Base-by-base conservation (phyloP, 1,284 basidiomycete genomes). In the Wallemia hederae region DNA sequence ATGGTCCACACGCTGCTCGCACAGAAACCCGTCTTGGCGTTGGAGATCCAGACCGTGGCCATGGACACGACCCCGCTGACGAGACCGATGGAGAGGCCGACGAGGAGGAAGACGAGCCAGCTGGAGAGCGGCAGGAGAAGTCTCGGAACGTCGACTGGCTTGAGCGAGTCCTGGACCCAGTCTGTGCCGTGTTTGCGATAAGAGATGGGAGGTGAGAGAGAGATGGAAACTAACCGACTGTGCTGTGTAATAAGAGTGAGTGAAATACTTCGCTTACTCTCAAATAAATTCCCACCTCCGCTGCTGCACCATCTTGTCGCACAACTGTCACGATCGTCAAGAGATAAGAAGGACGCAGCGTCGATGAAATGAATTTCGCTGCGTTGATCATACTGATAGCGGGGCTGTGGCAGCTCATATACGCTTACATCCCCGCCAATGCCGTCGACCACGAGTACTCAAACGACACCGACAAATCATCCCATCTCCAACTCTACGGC, bases 1-100 rank as follows among this genome's bases (percentile, higher is more conserved):
- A 91, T 94, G 61, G 98, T 71, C 92, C 94, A 99, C 94, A 94
- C 98, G 1, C 88, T 91, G 61, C 91, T 85, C 0, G 80, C 78
- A 71, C 94, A 99, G 69, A 94, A 92, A 0, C 94, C 94, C 74
- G 90, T 84, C 74, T 97, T 97, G 63, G 97, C 79, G 70, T 98
- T 91, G 0, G 90, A 91, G 9, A 97, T 78, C 94, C 94, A 99
- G 71, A 85, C 87, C n/a, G 89, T 94, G 62, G 90, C 76, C 66
- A 98, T 94, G 39, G 89, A 90, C 65, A 97, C 92, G 62, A 98
- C 71, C 1, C 89, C 94, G 33, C 91, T 89, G 66, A 89, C 92
- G 59, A 94, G 67, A 24, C 94, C 94, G 64, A 99, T 98, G 63
- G 80, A 79, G 57, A 88, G 76, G 9, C 92, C 91, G 92, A 67